These are phyloP conservation scores for Globisporangium recalcitrans DNA, from an alignment of 352 stramenopile genomes.

Conservation along the genomic window DNA sequence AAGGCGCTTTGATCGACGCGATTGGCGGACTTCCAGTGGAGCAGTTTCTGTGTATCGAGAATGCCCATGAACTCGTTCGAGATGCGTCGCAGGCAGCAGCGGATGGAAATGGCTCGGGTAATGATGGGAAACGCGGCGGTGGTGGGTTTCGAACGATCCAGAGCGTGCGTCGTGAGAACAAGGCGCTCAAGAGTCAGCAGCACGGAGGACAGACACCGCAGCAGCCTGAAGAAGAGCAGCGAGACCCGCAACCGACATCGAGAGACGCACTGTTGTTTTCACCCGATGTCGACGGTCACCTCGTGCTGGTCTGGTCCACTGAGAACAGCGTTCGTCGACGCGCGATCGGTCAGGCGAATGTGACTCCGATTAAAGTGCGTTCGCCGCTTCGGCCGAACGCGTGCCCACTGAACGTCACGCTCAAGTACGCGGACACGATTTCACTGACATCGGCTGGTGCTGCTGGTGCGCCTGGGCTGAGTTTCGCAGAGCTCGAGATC, in stretches of 20 bases:
- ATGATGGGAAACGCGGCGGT: conserved; percentile 30
- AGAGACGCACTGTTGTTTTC: conserved; percentile 47
- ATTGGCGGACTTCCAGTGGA: conserved; percentile 39
- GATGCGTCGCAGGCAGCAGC: conserved; percentile 7
- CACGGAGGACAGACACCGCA: conserved; percentile 1
- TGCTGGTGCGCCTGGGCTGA: conserved; percentile 16
- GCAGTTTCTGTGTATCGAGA: conserved; percentile 73
- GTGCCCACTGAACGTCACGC: conserved; percentile 67
- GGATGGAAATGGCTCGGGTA: conserved; percentile 23
- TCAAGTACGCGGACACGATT: conserved; percentile 17
- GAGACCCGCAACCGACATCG: conserved; percentile 51
- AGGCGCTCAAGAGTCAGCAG: conserved; percentile 43
- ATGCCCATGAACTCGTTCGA: conserved; percentile 47
- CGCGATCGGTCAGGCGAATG: conserved; percentile 56
- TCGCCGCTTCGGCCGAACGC: conserved; percentile 34
- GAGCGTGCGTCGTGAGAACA: conserved; percentile 83
- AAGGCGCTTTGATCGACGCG: conserved; percentile 12
- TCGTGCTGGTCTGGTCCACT: conserved; percentile 67
- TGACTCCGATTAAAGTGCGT: conserved; percentile 57
- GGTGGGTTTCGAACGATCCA: conserved; percentile 81
- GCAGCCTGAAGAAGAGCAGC: conserved; percentile 7
- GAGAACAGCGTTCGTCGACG: conserved; percentile 19
- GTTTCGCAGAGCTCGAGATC: conserved; percentile 65
- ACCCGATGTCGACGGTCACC: conserved; percentile 50
- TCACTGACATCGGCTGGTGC: neutral